Evolutionary conservation across 1,284 basidiomycete genomes (phyloP).

Genomic region (Pseudomicrostroma phylloplanum): DNA sequence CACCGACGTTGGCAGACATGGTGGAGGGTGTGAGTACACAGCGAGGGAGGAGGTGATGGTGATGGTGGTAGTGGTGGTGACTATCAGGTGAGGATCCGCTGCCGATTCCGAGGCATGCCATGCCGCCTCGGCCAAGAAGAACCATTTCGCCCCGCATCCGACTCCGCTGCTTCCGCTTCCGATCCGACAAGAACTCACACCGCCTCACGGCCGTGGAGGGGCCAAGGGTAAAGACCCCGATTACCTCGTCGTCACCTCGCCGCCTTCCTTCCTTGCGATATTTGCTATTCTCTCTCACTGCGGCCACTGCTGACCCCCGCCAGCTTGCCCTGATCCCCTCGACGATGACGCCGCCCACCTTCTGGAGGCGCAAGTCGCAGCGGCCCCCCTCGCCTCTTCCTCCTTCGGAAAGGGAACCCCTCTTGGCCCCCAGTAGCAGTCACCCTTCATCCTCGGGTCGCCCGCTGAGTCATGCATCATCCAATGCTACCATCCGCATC

Average conservation of each 20-base stretch:
- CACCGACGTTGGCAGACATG: constrained; percentile 21
- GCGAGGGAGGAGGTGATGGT: background rate
- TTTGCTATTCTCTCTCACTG: background rate
- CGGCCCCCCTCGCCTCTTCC: background rate
- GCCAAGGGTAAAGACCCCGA: no score
- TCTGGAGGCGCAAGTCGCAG: constrained; percentile 4
- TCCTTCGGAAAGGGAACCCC: background rate
- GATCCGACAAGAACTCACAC: no score
- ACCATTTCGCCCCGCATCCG: no score
- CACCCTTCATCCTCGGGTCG: no score
- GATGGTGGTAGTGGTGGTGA: background rate
- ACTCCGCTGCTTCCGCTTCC: no score
- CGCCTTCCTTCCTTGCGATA: background rate
- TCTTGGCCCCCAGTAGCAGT: background rate
- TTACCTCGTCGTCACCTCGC: no score
- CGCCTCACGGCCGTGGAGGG: no score
- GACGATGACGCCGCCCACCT: constrained; percentile 2
- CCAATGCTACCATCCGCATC: background rate
- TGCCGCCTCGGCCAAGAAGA: no score
- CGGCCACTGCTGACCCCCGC: background rate
- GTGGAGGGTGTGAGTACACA: background rate
- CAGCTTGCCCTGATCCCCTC: no score
- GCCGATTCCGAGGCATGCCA: no score
- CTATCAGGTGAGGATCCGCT: no score
- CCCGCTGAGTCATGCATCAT: background rate